Percentiles rank a stretch among this genome's conserved stretches.
Conservation (phyloP, 2,329 filamentous ascomycete genomes). For the Scolecobasidium constrictum region DNA sequence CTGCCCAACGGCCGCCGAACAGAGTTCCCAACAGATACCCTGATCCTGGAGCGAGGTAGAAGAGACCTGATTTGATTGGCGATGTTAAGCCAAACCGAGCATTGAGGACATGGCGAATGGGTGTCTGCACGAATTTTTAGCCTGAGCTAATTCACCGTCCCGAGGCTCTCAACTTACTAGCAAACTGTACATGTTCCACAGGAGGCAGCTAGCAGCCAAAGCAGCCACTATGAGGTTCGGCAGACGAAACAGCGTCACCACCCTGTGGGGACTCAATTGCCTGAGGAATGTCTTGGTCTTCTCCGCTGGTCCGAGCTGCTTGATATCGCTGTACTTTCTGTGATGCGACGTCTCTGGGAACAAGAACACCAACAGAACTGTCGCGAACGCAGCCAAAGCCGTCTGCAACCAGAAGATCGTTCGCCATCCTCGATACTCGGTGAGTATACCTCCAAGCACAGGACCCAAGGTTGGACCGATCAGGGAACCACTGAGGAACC, state of each 20-base stretch:
- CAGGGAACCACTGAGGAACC: conserved; percentile 61
- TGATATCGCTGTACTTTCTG: conserved; percentile 50
- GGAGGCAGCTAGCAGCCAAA: conserved; percentile 47
- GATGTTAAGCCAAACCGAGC: conserved; percentile 58
- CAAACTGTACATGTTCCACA: conserved; percentile 63
- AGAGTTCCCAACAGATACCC: conserved; percentile 62
- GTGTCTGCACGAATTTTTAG: too few species aligned
- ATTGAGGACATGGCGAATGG: conserved; percentile 63
- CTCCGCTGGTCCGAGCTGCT: conserved; percentile 42
- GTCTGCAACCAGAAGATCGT: conserved; percentile 71
- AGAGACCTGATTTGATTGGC: conserved; percentile 57
- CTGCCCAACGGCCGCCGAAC: conserved; percentile 61
- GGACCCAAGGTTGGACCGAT: conserved; percentile 61
- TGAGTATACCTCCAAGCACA: conserved; percentile 65
- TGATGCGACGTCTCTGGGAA: conserved; percentile 64
- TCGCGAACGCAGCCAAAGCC: conserved; percentile 50
- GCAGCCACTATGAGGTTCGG: conserved; percentile 53
- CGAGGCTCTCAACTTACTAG: too few species aligned
- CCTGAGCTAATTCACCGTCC: too few species aligned
- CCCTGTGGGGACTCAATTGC: conserved; percentile 58
- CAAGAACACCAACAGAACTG: conserved; percentile 51
- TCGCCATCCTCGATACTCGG: conserved; percentile 63
- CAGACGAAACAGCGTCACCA: conserved; percentile 54
- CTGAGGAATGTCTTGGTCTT: conserved; percentile 51
- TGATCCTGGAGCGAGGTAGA: conserved; percentile 62